Conservation (phyloP, 768 basidiomycete species). For the Serendipita sp. region DNA sequence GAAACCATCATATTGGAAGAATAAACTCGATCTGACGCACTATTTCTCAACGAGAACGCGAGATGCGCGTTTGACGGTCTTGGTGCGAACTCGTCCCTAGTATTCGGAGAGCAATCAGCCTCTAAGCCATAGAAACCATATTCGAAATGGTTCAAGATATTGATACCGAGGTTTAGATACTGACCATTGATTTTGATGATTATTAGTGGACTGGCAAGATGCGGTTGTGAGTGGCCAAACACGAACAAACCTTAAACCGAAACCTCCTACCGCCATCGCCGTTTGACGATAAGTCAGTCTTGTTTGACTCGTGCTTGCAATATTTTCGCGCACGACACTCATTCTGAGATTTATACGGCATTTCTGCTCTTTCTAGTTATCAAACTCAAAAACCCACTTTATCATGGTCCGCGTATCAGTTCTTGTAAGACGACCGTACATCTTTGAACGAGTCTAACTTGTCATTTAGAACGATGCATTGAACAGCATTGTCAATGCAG, state of each 20-base stretch:
- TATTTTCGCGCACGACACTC: slow-evolving; percentile 57
- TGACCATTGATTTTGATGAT: slow-evolving; percentile 3
- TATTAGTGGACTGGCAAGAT: not conserved
- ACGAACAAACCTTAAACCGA: slow-evolving; percentile 1
- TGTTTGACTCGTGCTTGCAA: slow-evolving; percentile 56
- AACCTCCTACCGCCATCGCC: slow-evolving; percentile 2
- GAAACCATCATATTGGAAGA: not conserved
- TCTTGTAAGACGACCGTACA: slow-evolving; percentile 34
- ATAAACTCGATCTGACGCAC: slow-evolving; percentile 30
- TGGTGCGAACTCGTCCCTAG: slow-evolving; percentile 98
- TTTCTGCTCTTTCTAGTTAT: not conserved
- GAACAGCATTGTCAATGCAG: slow-evolving; percentile 99
- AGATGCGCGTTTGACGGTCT: slow-evolving; percentile 99
- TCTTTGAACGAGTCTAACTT: not conserved
- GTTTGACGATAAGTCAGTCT: slow-evolving; percentile 10
- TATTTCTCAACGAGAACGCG: slow-evolving; percentile 99
- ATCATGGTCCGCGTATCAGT: slow-evolving; percentile 81
- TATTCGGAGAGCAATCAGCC: slow-evolving; percentile 4
- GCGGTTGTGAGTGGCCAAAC: not conserved
- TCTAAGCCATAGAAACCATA: not conserved
- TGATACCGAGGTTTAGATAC: not conserved
- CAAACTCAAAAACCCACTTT: slow-evolving; percentile 8
- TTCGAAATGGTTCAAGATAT: not conserved
- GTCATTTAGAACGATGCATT: slow-evolving; percentile 16
- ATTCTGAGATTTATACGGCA: slow-evolving; percentile 36